Base-by-base conservation (phyloP, 1,284 basidiomycete species). In the Trichosporon sp. region DNA sequence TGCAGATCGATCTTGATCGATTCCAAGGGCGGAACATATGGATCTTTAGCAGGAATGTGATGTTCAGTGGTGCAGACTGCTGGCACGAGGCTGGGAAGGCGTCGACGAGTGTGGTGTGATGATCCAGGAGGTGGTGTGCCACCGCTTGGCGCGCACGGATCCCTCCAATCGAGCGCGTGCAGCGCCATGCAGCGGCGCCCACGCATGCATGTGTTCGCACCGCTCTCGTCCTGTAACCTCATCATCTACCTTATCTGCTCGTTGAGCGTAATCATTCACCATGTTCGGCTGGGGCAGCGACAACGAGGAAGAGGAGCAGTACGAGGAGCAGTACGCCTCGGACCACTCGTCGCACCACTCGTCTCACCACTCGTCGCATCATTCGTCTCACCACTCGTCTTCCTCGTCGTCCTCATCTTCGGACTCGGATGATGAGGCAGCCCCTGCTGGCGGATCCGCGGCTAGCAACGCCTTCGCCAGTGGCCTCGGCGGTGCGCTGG, bases 261-360 rank as follows among this genome's bases (percentile, higher is more conserved):
- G 18, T 2, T 9, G 11, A n/a, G 15, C 4, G 3, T 9, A 21
- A n/a, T 23, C 18, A 13, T 23, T 29, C 11, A 60, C 15, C 15
- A 60, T 60, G 56, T 60, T n/a, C 56, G 56, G 18, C 56, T 60
- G 29, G 27, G 56, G 56, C 56, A 60, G 56, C 56, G 56, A 32
- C 29, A n/a, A 23, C 29, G 56, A 31, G 29, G 56, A 12, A 27
- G 51, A 8, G 44, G 15, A 51, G 18, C 15, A 51, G 23, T 23
- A 53, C 21, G 51, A 60, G 29, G 13, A 31, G 27, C 27, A 15
- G 27, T 60, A 32, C 56, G 56, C 12, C 21, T 60, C 56, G 29
- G 27, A 60, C 56, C 56, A 60, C 27, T 31, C 56, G 56, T 60
- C 56, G 12, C 27, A 60, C 56, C 56, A 60, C n/a, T 42, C 38